Evolutionary conservation across 23 red algal species (phyloP).

Genomic region (Gracilaria vermiculophylla): DNA sequence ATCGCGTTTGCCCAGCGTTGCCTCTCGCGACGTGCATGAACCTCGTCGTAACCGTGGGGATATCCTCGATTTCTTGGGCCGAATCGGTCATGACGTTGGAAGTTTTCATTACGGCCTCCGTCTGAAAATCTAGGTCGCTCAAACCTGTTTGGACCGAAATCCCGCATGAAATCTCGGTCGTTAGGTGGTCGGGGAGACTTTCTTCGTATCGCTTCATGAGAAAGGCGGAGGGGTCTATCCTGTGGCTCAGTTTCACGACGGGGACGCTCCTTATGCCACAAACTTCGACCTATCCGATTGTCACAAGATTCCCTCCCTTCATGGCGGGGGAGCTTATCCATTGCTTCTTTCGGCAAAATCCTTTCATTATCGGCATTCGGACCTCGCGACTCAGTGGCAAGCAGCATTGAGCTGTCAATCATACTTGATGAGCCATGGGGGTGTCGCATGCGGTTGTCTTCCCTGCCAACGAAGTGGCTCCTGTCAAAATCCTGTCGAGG

Average conservation of each 20-base stretch:
- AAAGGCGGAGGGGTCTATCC: not conserved
- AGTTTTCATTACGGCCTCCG: not conserved
- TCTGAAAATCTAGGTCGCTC: not conserved
- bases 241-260: not conserved
- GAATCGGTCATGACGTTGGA: not conserved
- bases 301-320: not conserved
- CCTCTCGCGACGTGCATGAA: not conserved
- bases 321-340: not conserved
- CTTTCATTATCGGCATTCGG: not conserved
- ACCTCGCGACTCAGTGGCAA: not conserved
- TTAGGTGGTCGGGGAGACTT: not conserved
- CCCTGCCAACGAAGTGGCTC: not conserved
- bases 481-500: not conserved
- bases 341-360: not conserved
- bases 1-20: not conserved
- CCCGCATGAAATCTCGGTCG: not conserved
- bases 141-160: not conserved
- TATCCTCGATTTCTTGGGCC: not conserved
- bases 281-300: not conserved
- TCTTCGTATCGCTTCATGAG: not conserved
- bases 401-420: not conserved
- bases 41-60: not conserved
- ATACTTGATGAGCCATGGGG: not conserved
- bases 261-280: not conserved
- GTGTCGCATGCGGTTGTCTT: not conserved